Base-by-base conservation (phyloP, 2,329 filamentous ascomycete species). In the Lojkania enalia region DNA sequence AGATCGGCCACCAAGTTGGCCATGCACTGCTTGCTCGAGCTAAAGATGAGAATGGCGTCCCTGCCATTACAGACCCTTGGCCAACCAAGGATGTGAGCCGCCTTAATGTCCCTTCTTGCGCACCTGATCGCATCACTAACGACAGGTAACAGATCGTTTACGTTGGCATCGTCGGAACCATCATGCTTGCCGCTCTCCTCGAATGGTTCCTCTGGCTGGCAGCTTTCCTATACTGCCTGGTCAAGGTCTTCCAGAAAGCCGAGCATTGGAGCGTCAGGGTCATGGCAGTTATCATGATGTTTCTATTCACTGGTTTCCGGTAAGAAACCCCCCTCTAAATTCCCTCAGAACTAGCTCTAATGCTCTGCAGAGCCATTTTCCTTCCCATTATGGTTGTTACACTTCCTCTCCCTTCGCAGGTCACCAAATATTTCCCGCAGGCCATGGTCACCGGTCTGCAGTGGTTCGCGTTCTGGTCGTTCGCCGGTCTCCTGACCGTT, bases 401-500 rank as follows among this genome's bases (percentile, higher is more conserved):
- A 0, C 77, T 97, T 3, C 92, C 92, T 0, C 77, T 97, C 2
- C 92, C 92, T 0, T 71, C 77, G 15, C 79, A 83, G 46, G 76
- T 96, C 35, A 85, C 85, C 5, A 77, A 81, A 48, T 80, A 87
- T 57, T 95, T 92, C 72, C 91, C 92, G 0, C 43, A 67, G 2
- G 42, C 69, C 1, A 81, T 94, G 77, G 86, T 94, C 30, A 71
- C 67, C 2, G 78, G 87, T 35, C 78, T 97, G 12, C 91, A 96
- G 66, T 95, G 90, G 87, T 96, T 97, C 63, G 91, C 90, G 3
- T 97, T 97, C 69, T 96, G 89, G 85, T 85, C 87, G 20, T 97
- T 97, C 57, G 86, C 91, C 0, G 82, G 83, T 52, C 82, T 97
- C 7, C 74, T 99, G 46, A 90, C 87, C 0, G 77, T 96, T 1